Evolutionary conservation across 208 protist genomes (phyloP), one percentile per base, ranked within the genome.

Genomic region (Spongospora subterranea): DNA sequence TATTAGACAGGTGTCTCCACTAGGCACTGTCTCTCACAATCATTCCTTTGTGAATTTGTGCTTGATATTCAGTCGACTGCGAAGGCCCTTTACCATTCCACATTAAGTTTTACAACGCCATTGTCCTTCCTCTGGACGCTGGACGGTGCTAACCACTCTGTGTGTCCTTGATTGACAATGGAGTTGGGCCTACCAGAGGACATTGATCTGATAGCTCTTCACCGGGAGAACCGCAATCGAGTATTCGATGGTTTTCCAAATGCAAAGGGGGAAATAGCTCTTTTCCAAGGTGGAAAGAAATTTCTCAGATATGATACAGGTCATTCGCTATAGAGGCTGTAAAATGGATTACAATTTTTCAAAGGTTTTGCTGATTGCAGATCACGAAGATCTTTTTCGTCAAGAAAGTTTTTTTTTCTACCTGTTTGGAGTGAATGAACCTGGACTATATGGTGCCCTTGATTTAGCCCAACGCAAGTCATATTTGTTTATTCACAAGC

Each of bases 381-480:
- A 94, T 53, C 82, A 93, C 64, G 93, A 94, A 88, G 40, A 82
- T 39, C 40, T 94, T 60, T 94, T 93, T 88, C 54, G 93, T 38
- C 93, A 94, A 64, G 93, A 94, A 46, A 91, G 88, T 17, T 90
- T 88, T 92, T 94, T 94, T 77, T 88, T 91, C 66, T 93, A 91
- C 65, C 24, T 91, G 32, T 94, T 94, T 93, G 93, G 93, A 53
- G 91, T 93, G 46, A 65, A 45, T 39, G 93, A 94, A 66, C 65
- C 91, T 17, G 91, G 88, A 88, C 91, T 76, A 54, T 92, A 54
- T 45, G 93, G 88, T 32, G 32, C 29, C 0, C 76, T 94, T 29
- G 64, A 91, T 17, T 50, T 93, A 60, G 71, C 60, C 46, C 0
- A 17, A 40, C 45, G 91, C 11, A 29, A 40, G 20, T 29, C 89